Percentiles rank a stretch among this genome's conserved stretches.
Conservation (phyloP, 2,329 filamentous ascomycete genomes). For the Beauveria medogensis region DNA sequence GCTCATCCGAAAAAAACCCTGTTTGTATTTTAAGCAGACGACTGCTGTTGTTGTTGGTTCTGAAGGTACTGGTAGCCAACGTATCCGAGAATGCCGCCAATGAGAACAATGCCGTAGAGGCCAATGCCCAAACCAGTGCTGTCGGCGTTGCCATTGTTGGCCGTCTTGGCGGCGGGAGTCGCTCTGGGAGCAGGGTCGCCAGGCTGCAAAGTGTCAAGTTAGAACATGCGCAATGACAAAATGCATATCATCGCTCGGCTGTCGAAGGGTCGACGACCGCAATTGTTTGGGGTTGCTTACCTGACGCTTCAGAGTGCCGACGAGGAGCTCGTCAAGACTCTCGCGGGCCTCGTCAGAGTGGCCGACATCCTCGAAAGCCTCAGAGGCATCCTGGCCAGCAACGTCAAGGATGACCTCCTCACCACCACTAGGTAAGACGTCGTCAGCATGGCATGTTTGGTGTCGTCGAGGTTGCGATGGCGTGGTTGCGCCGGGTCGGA, state of each 20-base stretch:
- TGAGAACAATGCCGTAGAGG: slow-evolving; percentile 71
- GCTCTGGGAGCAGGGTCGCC: slow-evolving; percentile 71
- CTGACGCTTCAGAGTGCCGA: slow-evolving; percentile 72
- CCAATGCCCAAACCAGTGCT: slow-evolving; percentile 61
- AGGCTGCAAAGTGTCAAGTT: slow-evolving; percentile 39
- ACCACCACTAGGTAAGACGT: slow-evolving; percentile 61
- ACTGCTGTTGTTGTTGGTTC: slow-evolving; percentile 39
- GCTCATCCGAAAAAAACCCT: neutral
- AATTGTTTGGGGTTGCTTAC: slow-evolving; percentile 40
- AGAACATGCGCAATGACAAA: neutral
- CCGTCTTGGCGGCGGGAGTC: slow-evolving; percentile 38
- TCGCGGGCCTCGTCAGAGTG: slow-evolving; percentile 98
- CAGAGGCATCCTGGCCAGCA: slow-evolving; percentile 89
- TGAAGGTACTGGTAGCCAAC: slow-evolving; percentile 80
- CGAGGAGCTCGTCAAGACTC: slow-evolving; percentile 69
- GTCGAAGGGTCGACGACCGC: neutral
- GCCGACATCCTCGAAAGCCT: slow-evolving; percentile 98
- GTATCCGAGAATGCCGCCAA: slow-evolving; percentile 72
- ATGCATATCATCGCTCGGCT: neutral
- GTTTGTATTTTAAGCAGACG: slow-evolving; percentile 12
- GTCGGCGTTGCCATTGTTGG: slow-evolving; percentile 40
- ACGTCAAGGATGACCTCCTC: slow-evolving; percentile 97
- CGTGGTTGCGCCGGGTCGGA: neutral
- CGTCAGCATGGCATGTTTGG: neutral
- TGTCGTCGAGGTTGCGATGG: neutral